Base-by-base conservation (phyloP, 2,329 filamentous ascomycete genomes). In the Basipetospora sp. region DNA sequence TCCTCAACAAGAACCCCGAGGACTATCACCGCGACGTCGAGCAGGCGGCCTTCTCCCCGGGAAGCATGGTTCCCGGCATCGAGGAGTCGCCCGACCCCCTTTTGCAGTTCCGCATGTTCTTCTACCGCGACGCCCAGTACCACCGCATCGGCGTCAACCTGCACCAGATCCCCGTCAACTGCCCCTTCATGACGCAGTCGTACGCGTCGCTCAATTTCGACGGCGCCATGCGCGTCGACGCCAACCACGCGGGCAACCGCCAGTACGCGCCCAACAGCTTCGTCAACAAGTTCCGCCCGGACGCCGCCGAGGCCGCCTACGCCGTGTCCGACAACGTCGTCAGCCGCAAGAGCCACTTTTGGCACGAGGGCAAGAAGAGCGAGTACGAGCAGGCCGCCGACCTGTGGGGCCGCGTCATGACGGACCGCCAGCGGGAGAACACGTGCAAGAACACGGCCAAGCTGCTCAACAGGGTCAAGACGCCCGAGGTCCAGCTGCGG, bases 151-250 rank as follows among this genome's bases (percentile, higher is more conserved):
- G 74, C 25, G 62, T 63, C 36, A 79, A 79, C 58, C 77, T 75
- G 54, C 67, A 75, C 45, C 71, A 77, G 50, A 68, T 78, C 38
- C 73, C 74, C 16, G 68, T 74, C 47, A 78, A 77, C 56, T 62
- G 62, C 37, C 66, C 71, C 1, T 62, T 60, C 55, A 61, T 50
- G 58, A 62, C 62, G 57, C 17, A 9, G 16, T 17, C 31, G 16
- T 65, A 71, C 64, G 65, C 79, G 47, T 80, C 80, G 44, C 81
- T 75, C 64, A 78, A 84, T 54, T 73, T 80, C 43, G 80, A 85
- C 49, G 81, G 81, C 13, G 51, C 54, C 42, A 85, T 84, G 77
- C 70, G 75, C 41, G 63, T 74, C 50, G 80, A 84, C 57, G 62
- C 62, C 40, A 77, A 77, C 58, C 73, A 75, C 47, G 72, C 71